phyloP scores from a whole-genome alignment of 1,139 yeast genomes.

The Candida sp. region DNA sequence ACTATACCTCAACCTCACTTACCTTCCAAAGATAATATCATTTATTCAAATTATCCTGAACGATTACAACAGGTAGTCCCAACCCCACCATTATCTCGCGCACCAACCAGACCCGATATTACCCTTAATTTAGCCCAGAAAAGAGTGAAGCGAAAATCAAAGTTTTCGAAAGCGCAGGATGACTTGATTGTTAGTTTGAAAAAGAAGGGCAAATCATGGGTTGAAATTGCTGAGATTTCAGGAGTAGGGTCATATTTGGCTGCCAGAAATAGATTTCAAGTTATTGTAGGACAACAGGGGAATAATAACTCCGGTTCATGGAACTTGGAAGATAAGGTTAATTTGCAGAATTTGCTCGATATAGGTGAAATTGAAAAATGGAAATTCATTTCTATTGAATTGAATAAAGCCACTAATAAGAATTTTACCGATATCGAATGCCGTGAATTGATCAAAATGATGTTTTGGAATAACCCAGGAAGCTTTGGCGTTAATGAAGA shows the following conservation, averaged over 20 bases:
- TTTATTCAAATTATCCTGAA: slow-evolving; percentile 13
- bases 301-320: slow-evolving; percentile 64
- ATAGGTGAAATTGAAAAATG: slow-evolving; percentile 73
- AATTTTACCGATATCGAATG: slow-evolving; percentile 52
- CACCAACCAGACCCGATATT: slow-evolving; percentile 29
- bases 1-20: neutral
- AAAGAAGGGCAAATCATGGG: slow-evolving; percentile 66
- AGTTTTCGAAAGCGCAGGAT: slow-evolving; percentile 69
- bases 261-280: slow-evolving; percentile 77
- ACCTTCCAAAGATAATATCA: slow-evolving; percentile 6
- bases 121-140: slow-evolving; percentile 31
- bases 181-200: slow-evolving; percentile 59
- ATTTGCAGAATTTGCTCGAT: slow-evolving; percentile 53
- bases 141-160: slow-evolving; percentile 58
- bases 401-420: slow-evolving; percentile 58
- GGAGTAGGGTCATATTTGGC: slow-evolving; percentile 69
- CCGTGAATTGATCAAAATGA: slow-evolving; percentile 48
- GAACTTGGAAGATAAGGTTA: slow-evolving; percentile 55
- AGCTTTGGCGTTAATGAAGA: slow-evolving; percentile 55
- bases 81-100: slow-evolving; percentile 33
- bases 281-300: slow-evolving; percentile 80
- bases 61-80: slow-evolving; percentile 25
- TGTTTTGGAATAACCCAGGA: slow-evolving; percentile 57
- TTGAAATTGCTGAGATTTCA: slow-evolving; percentile 66
- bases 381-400: slow-evolving; percentile 59